phyloP scores from a whole-genome alignment of 148 eudicot species.

The Euryodendron excelsum region DNA sequence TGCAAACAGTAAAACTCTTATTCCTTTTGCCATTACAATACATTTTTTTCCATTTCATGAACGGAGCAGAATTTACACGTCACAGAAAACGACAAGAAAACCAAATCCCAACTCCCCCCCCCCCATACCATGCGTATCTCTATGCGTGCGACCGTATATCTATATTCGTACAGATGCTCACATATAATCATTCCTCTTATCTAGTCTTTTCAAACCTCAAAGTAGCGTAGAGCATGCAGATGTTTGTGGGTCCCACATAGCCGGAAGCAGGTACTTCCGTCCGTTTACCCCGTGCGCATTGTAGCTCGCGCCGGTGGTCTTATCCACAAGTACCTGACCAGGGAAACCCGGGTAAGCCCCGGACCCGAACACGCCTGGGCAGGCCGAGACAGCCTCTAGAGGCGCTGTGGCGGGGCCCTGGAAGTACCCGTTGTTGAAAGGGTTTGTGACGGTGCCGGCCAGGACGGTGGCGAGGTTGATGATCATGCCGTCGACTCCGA shows the following conservation, averaged over 20 bases:
- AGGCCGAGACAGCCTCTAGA: slow-evolving; percentile 59
- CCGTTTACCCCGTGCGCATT: slow-evolving; percentile 58
- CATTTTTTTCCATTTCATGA: too few relatives aligned
- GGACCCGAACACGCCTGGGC: slow-evolving; percentile 56
- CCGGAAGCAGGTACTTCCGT: slow-evolving; percentile 52
- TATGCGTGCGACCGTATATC: background rate
- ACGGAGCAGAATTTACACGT: slow-evolving; percentile 1
- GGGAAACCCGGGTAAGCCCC: slow-evolving; percentile 59
- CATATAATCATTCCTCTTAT: background rate
- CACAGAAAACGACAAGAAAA: background rate
- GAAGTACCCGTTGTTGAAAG: slow-evolving; percentile 51
- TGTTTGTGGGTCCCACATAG: slow-evolving; percentile 57
- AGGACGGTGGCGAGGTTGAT: slow-evolving; percentile 51
- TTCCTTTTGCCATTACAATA: too few relatives aligned
- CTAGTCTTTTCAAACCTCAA: background rate
- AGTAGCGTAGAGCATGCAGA: slow-evolving; percentile 44
- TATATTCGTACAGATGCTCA: background rate
- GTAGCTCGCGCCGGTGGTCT: slow-evolving; percentile 50
- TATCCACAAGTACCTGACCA: slow-evolving; percentile 39
- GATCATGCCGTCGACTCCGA: slow-evolving; percentile 65
- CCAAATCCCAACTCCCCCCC: background rate
- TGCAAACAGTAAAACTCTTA: too few relatives aligned
- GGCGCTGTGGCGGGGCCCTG: slow-evolving; percentile 51
- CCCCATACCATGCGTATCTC: background rate
- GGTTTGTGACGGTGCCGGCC: slow-evolving; percentile 62